Evolutionary conservation across 371 early-diverging fungal species (phyloP).

Genomic region (Lichtheimia corymbifera): DNA sequence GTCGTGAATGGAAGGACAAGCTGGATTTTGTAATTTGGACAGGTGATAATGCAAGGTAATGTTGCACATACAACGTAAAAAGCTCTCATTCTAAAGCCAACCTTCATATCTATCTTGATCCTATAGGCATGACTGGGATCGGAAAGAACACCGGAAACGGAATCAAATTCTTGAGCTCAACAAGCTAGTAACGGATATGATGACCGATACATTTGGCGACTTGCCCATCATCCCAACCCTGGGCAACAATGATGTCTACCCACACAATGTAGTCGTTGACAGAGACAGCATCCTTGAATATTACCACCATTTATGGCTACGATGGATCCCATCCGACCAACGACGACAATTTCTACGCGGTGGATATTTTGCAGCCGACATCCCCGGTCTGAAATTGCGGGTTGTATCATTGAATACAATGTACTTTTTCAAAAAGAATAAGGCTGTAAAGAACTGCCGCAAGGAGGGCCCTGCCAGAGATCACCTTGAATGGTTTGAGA

Average conservation of each 20-base stretch:
- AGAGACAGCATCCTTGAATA: conserved; percentile 24
- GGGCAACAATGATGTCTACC: conserved; percentile 85
- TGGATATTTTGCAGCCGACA: conserved; percentile 68
- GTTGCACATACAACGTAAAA: background rate
- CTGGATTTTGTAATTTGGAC: conserved; percentile 85
- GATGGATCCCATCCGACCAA: conserved; percentile 63
- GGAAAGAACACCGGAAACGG: conserved; percentile 52
- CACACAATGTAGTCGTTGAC: conserved; percentile 61
- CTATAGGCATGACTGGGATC: conserved; percentile 75
- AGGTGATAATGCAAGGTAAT: conserved; percentile 75
- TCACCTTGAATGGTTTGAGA: conserved; percentile 75
- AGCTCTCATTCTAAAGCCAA: background rate
- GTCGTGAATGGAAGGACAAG: conserved; percentile 49
- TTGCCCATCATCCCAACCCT: conserved; percentile 65
- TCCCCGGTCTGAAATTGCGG: conserved; percentile 45
- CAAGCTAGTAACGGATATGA: conserved; percentile 34
- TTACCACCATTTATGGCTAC: conserved; percentile 58
- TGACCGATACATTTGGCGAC: conserved; percentile 31
- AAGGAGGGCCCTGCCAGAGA: conserved; percentile 59
- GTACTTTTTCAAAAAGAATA: conserved; percentile 70
- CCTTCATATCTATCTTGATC: no score
- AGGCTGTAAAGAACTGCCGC: conserved; percentile 66
- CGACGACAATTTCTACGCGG: conserved; percentile 59
- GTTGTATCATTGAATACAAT: conserved; percentile 74
- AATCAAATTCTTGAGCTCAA: conserved; percentile 58